These are phyloP conservation scores for Shiraia sp. DNA, from an alignment of 2,329 filamentous ascomycete species.

Conservation along the genomic window DNA sequence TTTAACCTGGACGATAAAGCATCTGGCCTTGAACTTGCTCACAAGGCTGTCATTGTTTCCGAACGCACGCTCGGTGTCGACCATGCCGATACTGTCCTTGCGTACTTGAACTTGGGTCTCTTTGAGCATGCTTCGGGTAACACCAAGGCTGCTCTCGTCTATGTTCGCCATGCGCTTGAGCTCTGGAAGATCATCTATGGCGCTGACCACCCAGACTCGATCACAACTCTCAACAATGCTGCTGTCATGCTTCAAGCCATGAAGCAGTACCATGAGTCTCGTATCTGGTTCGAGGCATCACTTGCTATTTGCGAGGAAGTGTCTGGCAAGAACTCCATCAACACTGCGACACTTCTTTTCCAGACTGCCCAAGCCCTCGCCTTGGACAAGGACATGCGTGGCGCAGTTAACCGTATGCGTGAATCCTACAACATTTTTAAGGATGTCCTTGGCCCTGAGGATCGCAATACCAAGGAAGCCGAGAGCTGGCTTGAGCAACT, in stretches of 20 bases:
- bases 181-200: slow-evolving; percentile 98
- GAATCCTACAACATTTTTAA: slow-evolving; percentile 97
- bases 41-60: slow-evolving; percentile 94
- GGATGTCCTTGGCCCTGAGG: slow-evolving; percentile 79
- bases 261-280: slow-evolving; percentile 92
- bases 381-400: slow-evolving; percentile 93
- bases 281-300: slow-evolving; percentile 95
- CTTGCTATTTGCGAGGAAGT: slow-evolving; percentile 86
- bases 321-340: slow-evolving; percentile 87
- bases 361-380: slow-evolving; percentile 95
- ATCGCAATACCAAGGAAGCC: slow-evolving; percentile 97
- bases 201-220: slow-evolving; percentile 89
- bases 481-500: slow-evolving; percentile 96
- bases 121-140: slow-evolving; percentile 93
- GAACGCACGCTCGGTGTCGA: slow-evolving; percentile 94
- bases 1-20: slow-evolving; percentile 98
- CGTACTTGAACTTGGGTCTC: slow-evolving; percentile 92
- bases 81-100: slow-evolving; percentile 88
- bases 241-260: slow-evolving; percentile 97
- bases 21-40: slow-evolving; percentile 89
- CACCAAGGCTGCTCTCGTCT: slow-evolving; percentile 82
- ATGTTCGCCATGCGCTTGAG: slow-evolving; percentile 89
- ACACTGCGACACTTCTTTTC: slow-evolving; percentile 93
- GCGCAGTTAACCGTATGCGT: slow-evolving; percentile 88
- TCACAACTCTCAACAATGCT: slow-evolving; percentile 98